Base-by-base conservation (phyloP, 495 filamentous ascomycete species). In the Parathielavia hyrcaniae region DNA sequence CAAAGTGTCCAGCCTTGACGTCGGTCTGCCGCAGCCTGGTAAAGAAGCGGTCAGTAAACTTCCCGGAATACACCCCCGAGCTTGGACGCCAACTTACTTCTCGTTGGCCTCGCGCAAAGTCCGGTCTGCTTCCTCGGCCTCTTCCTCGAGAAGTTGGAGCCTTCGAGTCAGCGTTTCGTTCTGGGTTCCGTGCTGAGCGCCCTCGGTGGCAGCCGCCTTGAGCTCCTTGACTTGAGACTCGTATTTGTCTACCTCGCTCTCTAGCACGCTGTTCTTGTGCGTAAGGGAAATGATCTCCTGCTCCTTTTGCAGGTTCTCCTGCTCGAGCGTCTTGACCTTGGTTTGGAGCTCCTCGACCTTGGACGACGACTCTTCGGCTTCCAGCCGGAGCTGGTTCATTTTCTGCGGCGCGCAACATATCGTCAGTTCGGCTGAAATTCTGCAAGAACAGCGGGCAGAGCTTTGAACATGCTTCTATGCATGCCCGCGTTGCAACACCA, bases 1-100 rank as follows among this genome's bases (percentile, higher is more conserved):
- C 95, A 77, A 90, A 96, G 81, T 99, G 93, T 60, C 92, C 95
- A 70, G 93, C 90, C 79, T 97, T 97, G 76, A 97, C 90, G 73
- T 97, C 93, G 73, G 93, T 97, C 77, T 95, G 91, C 67, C 95
- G 90, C 67, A 97, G 89, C 77, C 93, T 99, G 59, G 1, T 23
- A 17, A 43, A 23, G 44, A 54, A 19, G 14, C n/a, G 40, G 53
- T 50, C 44, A 52, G 52, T 30, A 55, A 53, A 1, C 13, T 30
- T 30, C 26, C 6, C 6, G 6, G 35, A 40, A 41, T 11, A 34
- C 12, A 7, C 13, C 10, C 20, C 8, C 26, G 20, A 17, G 23
- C 39, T 14, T 1, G 47, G n/a, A 16, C 20, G 47, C 43, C n/a
- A 38, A 73, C 89, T 69, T 86, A 97, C 93, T 97, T 97, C 75